phyloP scores from a whole-genome alignment of 2,329 filamentous ascomycete genomes.

The Hortaea werneckii region DNA sequence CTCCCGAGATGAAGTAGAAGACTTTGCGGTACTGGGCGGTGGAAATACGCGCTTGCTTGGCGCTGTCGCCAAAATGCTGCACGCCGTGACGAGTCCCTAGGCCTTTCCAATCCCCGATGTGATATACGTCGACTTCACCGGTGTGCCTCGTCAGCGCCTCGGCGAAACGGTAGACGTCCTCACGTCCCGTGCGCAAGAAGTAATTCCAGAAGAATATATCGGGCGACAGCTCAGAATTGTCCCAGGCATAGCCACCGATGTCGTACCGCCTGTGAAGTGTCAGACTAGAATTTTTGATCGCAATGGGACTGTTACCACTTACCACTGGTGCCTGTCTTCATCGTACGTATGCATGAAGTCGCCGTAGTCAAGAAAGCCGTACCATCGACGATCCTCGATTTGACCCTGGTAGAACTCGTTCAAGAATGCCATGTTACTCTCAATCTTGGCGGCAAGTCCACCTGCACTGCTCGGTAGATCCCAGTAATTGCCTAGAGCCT shows the following conservation, averaged over 20 bases:
- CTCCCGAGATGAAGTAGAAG: constrained; percentile 48
- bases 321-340: constrained; percentile 48
- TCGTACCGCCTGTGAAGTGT: neutral
- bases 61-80: constrained; percentile 51
- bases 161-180: too few species aligned
- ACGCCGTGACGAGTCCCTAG: constrained; percentile 54
- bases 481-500: constrained; percentile 49
- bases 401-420: constrained; percentile 47
- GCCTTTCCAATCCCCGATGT: constrained; percentile 47
- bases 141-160: constrained; percentile 40
- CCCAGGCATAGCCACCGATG: too few species aligned
- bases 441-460: constrained; percentile 32
- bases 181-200: too few species aligned
- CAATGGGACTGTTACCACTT: too few species aligned
- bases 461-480: constrained; percentile 27
- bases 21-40: constrained; percentile 47
- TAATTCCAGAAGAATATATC: too few species aligned
- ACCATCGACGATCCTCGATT: constrained; percentile 50
- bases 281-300: too few species aligned
- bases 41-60: constrained; percentile 53
- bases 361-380: constrained; percentile 53
- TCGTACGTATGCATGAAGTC: constrained; percentile 57
- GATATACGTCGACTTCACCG: constrained; percentile 53
- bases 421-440: constrained; percentile 46
- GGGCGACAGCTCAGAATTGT: too few species aligned